Evolutionary conservation across 345 rosid species (phyloP).

Genomic region (Aurinia saxatilis): DNA sequence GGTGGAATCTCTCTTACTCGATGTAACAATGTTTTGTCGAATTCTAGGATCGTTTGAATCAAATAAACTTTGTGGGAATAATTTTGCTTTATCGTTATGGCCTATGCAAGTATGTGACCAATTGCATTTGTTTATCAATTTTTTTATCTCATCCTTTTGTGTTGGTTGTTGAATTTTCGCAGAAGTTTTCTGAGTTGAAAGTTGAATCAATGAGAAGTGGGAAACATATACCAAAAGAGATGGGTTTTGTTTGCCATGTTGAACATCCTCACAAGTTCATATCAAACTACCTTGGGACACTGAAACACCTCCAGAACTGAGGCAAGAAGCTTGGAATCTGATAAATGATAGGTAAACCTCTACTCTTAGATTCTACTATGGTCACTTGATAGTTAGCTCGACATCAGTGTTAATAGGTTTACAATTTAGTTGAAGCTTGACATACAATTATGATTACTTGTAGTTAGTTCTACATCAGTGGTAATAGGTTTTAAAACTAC

Average conservation of each 20-base stretch:
- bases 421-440: neutral
- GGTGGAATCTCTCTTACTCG: too few relatives aligned
- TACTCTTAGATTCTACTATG: neutral
- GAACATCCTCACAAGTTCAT: slow-evolving; percentile 97
- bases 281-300: slow-evolving; percentile 83
- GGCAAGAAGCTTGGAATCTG: slow-evolving; percentile 91
- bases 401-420: neutral
- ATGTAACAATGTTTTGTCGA: too few relatives aligned
- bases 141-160: neutral
- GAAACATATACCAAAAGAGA: slow-evolving; percentile 90
- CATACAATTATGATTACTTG: too few relatives aligned
- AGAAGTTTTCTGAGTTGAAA: slow-evolving; percentile 76
- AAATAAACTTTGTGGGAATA: too few relatives aligned
- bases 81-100: too few relatives aligned
- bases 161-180: slow-evolving; percentile 1
- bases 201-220: slow-evolving; percentile 79
- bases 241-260: slow-evolving; percentile 95
- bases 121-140: neutral
- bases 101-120: neutral
- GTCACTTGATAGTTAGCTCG: neutral
- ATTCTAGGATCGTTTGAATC: too few relatives aligned
- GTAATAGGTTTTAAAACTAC: too few relatives aligned
- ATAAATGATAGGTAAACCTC: slow-evolving; percentile 74
- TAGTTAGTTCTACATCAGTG: too few relatives aligned
- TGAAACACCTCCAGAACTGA: slow-evolving; percentile 64